A percentile compares a stretch with the other conserved stretches of the same genome.
phyloP scores from a whole-genome alignment of 345 rosid genomes.

The Hypericum androsaemum region DNA sequence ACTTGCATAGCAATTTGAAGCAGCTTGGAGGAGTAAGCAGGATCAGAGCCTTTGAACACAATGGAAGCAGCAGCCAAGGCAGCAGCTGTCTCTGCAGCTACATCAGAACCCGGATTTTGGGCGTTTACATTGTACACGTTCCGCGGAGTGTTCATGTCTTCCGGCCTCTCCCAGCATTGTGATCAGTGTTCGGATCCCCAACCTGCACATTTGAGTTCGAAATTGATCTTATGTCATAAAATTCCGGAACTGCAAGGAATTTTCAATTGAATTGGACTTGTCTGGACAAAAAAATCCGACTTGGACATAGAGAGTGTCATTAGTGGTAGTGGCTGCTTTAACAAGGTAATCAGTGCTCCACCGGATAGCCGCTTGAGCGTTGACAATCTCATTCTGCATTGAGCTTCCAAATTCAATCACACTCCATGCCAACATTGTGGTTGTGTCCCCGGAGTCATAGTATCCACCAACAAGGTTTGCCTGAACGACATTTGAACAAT shows the following conservation, averaged over 20 bases:
- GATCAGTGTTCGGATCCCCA: conserved; percentile 87
- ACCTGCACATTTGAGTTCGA: conserved; percentile 33
- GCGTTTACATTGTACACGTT: conserved; percentile 67
- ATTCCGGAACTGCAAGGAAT: too few species aligned
- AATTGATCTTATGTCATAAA: too few species aligned
- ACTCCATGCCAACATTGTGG: conserved; percentile 93
- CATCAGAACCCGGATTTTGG: conserved; percentile 71
- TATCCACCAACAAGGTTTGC: conserved; percentile 92
- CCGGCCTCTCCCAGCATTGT: conserved; percentile 98
- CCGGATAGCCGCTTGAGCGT: conserved; percentile 61
- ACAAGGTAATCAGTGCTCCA: conserved; percentile 95
- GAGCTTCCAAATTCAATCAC: conserved; percentile 86
- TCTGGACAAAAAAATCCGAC: conserved; percentile 10
- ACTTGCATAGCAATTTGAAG: conserved; percentile 51
- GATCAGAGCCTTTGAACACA: conserved; percentile 77
- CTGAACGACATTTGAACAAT: conserved; percentile 27
- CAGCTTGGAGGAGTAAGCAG: conserved; percentile 60
- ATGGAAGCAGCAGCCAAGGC: conserved; percentile 89
- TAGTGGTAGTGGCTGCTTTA: conserved; percentile 62
- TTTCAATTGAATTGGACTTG: too few species aligned
- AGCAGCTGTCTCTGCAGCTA: conserved; percentile 95
- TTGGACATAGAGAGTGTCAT: conserved; percentile 42
- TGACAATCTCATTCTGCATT: conserved; percentile 39
- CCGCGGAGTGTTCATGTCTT: conserved; percentile 91
- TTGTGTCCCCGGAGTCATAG: conserved; percentile 97